Evolutionary conservation across 78 protist genomes (phyloP).

Genomic region (Parvularia atlantis): DNA sequence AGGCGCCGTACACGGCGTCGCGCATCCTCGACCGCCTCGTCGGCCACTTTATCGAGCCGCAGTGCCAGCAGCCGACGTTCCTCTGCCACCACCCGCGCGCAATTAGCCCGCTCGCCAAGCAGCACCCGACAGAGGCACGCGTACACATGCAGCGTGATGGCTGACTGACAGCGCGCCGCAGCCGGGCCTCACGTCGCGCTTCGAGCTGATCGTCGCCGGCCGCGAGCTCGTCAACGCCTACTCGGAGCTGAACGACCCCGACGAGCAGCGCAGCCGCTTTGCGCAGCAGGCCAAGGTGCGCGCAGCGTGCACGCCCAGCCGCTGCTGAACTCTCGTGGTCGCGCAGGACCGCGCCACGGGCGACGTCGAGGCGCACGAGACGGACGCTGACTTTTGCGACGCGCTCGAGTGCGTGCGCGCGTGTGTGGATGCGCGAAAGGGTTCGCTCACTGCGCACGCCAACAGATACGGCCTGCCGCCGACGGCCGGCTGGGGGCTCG

Average conservation of each 20-base stretch:
- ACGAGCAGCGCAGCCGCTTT: constrained; percentile 94
- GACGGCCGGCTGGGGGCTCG: constrained; percentile 99
- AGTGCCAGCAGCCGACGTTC: constrained; percentile 94
- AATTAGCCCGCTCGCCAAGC: constrained; percentile 99
- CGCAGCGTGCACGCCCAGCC: too few species aligned
- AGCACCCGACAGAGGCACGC: too few species aligned
- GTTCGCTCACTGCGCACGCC: too few species aligned
- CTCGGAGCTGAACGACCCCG: constrained; percentile 99
- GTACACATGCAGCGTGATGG: too few species aligned
- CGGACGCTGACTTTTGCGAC: constrained; percentile 88
- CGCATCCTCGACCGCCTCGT: constrained; percentile 95
- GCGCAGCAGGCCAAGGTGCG: constrained; percentile 79
- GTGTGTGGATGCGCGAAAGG: too few species aligned
- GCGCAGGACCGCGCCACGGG: constrained; percentile 48
- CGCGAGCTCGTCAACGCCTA: constrained; percentile 97
- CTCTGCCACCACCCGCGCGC: constrained; percentile 94
- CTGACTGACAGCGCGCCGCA: too few species aligned
- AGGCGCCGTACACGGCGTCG: constrained; percentile 90
- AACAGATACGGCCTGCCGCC: constrained; percentile 99
- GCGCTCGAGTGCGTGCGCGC: too few species aligned
- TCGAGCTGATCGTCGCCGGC: constrained; percentile 89
- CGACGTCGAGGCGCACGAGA: constrained; percentile 87
- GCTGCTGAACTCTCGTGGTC: too few species aligned
- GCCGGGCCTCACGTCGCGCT: constrained; percentile 94
- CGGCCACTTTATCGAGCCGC: constrained; percentile 83